Evolutionary conservation across 495 filamentous ascomycete genomes (phyloP).

Genomic region (Aspergillus incahuasiensis): DNA sequence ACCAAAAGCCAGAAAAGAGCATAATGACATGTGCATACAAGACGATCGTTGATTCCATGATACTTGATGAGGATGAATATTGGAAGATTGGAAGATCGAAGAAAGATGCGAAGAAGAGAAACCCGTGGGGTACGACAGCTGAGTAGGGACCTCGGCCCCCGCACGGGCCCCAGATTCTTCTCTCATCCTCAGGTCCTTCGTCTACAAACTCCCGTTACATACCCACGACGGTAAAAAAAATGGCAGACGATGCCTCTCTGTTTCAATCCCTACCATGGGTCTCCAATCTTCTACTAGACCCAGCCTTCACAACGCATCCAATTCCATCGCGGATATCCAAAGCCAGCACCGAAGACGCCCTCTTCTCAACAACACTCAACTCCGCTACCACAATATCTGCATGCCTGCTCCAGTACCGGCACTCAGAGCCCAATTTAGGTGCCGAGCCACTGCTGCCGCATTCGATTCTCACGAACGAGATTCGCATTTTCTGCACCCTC

Average conservation of each 20-base stretch:
- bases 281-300: slow-evolving; percentile 39
- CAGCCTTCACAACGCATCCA: slow-evolving; percentile 29
- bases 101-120: neutral
- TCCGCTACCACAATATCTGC: slow-evolving; percentile 44
- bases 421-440: neutral
- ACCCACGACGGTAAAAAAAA: neutral
- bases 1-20: too few species aligned
- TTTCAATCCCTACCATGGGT: slow-evolving; percentile 57
- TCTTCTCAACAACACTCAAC: slow-evolving; percentile 54
- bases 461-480: slow-evolving; percentile 26
- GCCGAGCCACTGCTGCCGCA: too few species aligned
- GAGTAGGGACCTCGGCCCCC: neutral
- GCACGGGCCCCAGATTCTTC: neutral
- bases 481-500: slow-evolving; percentile 35
- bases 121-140: neutral
- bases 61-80: neutral
- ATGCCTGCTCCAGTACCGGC: slow-evolving; percentile 34
- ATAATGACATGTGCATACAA: too few species aligned
- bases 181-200: neutral
- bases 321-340: slow-evolving; percentile 43
- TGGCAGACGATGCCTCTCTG: slow-evolving; percentile 32
- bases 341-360: slow-evolving; percentile 43
- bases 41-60: too few species aligned
- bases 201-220: neutral
- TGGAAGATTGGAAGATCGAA: neutral